Base-by-base conservation (phyloP, 352 stramenopile species). In the Hyaloperonospora arabidopsidis region DNA sequence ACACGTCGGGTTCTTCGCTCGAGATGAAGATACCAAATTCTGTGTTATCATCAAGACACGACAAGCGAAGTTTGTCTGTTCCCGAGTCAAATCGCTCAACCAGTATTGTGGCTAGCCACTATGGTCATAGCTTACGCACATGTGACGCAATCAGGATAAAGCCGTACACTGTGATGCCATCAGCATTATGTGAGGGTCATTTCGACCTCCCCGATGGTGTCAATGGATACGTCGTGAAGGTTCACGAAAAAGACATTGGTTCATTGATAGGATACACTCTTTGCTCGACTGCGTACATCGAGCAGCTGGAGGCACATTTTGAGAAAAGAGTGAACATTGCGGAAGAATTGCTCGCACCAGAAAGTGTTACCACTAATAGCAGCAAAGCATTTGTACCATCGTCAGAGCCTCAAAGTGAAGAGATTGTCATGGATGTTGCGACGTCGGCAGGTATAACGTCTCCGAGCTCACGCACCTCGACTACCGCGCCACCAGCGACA, bases 181-280 rank as follows among this genome's bases (percentile, higher is more conserved):
- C 43, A 19, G 45, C 48, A 25, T 51, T 94, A 36, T 67, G 61
- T 36, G 77, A 88, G 18, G 81, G 81, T 1, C 79, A 92, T 49
- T 77, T 89, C 44, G 79, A 92, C 35, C 64, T 92, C 1, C 81
- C 79, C 0, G 63, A 70, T 10, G 77, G 84, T 17, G 63, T 92
- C 15, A 88, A 89, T 53, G 78, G 75, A 28, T 89, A 83, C 39
- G 76, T 87, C 12, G 79, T 92, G n/a, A 77, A 84, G 29, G 74
- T 91, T 19, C 72, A 89, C 46, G 81, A 92, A 47, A 84, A 89
- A 38, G 84, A 94, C 28, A 64, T 92, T 34, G 81, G 84, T 11
- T 89, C 84, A 7, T 51, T 94, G 8, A 91, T 94, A 22, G 80
- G 70, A 21, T 94, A 89, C 44, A 86, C 81, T 21, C 69, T 94